These are phyloP conservation scores for Diaporthe longicolla DNA, from an alignment of 2,329 filamentous ascomycete species.

Conservation along the genomic window DNA sequence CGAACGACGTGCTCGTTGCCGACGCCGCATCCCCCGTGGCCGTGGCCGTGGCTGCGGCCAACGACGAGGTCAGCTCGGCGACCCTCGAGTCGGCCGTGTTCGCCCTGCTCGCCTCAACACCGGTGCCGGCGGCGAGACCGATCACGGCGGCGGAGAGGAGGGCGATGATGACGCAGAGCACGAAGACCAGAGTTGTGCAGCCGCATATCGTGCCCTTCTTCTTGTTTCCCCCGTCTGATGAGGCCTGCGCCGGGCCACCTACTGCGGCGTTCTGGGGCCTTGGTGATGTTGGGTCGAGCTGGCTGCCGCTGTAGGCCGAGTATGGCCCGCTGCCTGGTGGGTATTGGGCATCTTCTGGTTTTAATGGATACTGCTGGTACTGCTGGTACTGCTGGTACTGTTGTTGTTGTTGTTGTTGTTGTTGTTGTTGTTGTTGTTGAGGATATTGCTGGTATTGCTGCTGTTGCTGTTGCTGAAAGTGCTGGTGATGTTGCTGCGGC, in stretches of 20 bases:
- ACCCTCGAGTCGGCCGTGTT: constrained; percentile 54
- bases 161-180: constrained; percentile 58
- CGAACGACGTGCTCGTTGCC: constrained; percentile 48
- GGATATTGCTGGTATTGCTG: constrained; percentile 30
- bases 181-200: constrained; percentile 56
- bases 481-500: constrained; percentile 26
- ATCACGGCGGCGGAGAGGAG: constrained; percentile 58
- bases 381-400: constrained; percentile 34
- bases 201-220: constrained; percentile 49
- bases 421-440: constrained; percentile 3
- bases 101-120: constrained; percentile 57
- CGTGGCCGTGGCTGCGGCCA: constrained; percentile 43
- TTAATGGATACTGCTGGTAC: constrained; percentile 33
- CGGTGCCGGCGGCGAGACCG: constrained; percentile 61
- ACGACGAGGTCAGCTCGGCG: constrained; percentile 48
- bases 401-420: constrained; percentile 9
- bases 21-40: constrained; percentile 43
- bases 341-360: constrained; percentile 33
- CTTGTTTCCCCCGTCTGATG: constrained; percentile 2
- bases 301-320: constrained; percentile 39
- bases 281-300: constrained; percentile 35
- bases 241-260: constrained; percentile 6
- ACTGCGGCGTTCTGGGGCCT: background rate
- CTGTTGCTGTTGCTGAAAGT: constrained; percentile 19
- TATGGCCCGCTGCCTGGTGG: constrained; percentile 13